Base-by-base conservation (phyloP, 1,139 yeast genomes). In the Kodamaea arcana region DNA sequence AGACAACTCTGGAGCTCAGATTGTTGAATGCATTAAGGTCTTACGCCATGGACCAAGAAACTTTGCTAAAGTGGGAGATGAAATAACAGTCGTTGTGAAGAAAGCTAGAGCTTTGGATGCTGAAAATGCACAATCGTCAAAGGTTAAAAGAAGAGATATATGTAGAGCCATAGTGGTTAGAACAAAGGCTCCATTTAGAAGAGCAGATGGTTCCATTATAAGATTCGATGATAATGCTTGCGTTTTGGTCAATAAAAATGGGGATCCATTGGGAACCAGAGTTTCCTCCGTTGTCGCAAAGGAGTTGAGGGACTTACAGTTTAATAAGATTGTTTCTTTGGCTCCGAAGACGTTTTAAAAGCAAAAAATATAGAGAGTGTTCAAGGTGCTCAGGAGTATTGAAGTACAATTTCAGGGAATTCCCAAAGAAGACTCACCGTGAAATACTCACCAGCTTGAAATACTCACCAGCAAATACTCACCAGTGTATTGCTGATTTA, bases 191-290 rank as follows among this genome's bases (percentile, higher is more conserved):
- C 90, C 88, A 23, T 78, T 81, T 41, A 76, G 75, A 56, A 78
- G 99, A 56, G 73, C 81, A 2, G 97, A 94, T 55, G 99, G 99
- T 2, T 75, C 95, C 6, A 79, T 80, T 16, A 73, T 92, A 27
- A 71, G 87, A 48, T 92, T 92, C 56, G 97, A 92, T 56, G 99
- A 92, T 61, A 92, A 92, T 59, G 98, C 98, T 1, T 90, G 97
- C 66, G 97, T 94, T 24, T 73, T 92, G 54, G 78, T 92, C 43
- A 90, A 92, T 65, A 88, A 88, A 62, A 82, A 81, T 46, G 87
- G 88, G 18, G 98, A 94, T 54, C 97, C 97, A 7, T 72, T 92
- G 36, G 99, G 98, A 10, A 84, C 97, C 24, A 83, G 98, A 73
- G 87, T 92, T 24, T 76, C 86, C 36, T 82, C 92, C 27, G 94